Evolutionary conservation across 805 yeast species (phyloP), one percentile per base, ranked within the genome.

Genomic region (Clavispora carvajalis): DNA sequence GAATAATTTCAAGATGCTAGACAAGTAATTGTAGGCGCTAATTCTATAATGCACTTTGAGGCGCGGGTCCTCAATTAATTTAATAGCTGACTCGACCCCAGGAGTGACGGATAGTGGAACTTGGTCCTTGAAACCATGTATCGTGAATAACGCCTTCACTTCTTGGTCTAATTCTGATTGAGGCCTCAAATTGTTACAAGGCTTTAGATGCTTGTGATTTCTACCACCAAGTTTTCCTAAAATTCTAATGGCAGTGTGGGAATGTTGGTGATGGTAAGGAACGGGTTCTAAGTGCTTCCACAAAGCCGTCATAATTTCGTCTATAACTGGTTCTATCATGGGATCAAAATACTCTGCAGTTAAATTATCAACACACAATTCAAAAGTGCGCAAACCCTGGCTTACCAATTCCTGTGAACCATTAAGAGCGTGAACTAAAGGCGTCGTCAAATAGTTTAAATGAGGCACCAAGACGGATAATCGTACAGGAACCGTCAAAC

Each of bases 281-380:
- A 90, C 74, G 1, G 99, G 99, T 53, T 81, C 81, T 49, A 93
- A 63, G 52, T 91, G 93, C 46, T 78, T 82, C 91, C 96, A 93
- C 24, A 93, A 69, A 0, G 97, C 95, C 28, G 83, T 81, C 87
- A 90, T 85, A 1, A 95, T 89, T 51, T 93, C 97, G 45, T 86
- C 95, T 39, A 91, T 81, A 2, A 90, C 97, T 0, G 99, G 98
- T 55, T 90, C 97, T 45, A 93, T 81, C 57, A 93, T 90, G 2
- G 99, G 98, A 54, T 93, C 99, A 60, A 93, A 89, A 60, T 90
- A 93, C 49, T 90, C 95, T 0, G 98, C 95, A 0, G 98, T 95
- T 45, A 93, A 63, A 54, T 95, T 93, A 55, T 93, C 99, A 18
- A 93, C 96, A 58, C 99, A 93, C 6, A 93, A 71, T 57, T 93